Conservation (phyloP, 2,329 filamentous ascomycete species). For the Microdochium trichocladiopsis region DNA sequence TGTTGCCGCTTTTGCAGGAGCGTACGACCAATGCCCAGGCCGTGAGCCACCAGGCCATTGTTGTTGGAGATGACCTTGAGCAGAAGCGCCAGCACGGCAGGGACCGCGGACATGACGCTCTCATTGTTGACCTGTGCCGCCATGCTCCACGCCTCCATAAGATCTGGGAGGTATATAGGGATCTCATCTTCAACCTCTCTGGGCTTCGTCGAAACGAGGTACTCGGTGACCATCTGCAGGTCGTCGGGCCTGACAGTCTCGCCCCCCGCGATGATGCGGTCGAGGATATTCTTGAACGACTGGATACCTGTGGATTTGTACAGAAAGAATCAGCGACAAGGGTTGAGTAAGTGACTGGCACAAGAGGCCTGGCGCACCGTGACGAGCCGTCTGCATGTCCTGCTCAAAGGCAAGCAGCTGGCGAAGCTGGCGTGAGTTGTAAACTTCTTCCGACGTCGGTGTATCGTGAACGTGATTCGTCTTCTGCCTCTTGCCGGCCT, state of each 20-base stretch:
- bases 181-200: slow-evolving; percentile 45
- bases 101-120: slow-evolving; percentile 70
- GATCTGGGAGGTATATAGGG: slow-evolving; percentile 62
- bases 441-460: slow-evolving; percentile 54
- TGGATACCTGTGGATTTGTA: slow-evolving; percentile 43
- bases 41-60: slow-evolving; percentile 68
- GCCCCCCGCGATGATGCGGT: slow-evolving; percentile 50
- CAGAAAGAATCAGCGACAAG: neutral
- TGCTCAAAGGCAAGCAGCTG: slow-evolving; percentile 65
- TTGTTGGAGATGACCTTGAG: slow-evolving; percentile 70
- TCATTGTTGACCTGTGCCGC: slow-evolving; percentile 76
- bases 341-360: neutral
- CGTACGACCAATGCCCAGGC: slow-evolving; percentile 72
- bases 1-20: slow-evolving; percentile 75
- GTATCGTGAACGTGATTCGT: slow-evolving; percentile 41
- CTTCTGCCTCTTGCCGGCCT: slow-evolving; percentile 48
- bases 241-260: slow-evolving; percentile 37
- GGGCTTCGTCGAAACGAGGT: slow-evolving; percentile 51
- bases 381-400: slow-evolving; percentile 58
- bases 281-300: slow-evolving; percentile 65
- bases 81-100: slow-evolving; percentile 74
- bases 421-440: slow-evolving; percentile 59
- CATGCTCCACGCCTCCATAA: slow-evolving; percentile 85
- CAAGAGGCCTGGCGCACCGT: slow-evolving; percentile 39
- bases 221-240: slow-evolving; percentile 59